Evolutionary conservation across 2,329 filamentous ascomycete genomes (phyloP), one percentile per base, ranked within the genome.

Genomic region (Ophiobolus disseminans): DNA sequence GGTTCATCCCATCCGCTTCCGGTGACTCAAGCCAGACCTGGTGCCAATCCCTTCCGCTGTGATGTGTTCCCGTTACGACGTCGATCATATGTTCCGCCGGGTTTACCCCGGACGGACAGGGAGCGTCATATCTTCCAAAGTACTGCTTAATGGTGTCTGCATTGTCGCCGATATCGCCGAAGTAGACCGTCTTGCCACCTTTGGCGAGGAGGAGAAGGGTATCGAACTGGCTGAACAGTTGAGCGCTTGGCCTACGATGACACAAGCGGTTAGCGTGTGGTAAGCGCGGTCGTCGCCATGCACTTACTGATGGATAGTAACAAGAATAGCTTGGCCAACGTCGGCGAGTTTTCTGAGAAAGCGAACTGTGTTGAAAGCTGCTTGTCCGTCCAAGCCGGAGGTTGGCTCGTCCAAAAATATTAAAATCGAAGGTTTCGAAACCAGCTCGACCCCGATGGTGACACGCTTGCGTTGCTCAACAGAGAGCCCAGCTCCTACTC

Each of bases 221-320:
- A 62, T 93, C 88, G 67, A 94, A 97, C 44, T 88, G 85, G 69
- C 95, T 88, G 78, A 97, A 95, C 25, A 97, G 81, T 79, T 92
- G 89, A 19, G 91, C 90, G 4, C 90, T 42, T 8, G 42, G 42
- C 23, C 30, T 32, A 14, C 30, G n/a, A 14, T 7, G 10, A 14
- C 13, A 32, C 23, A 26, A 6, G 23, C 11, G 25, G n/a, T 28
- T 28, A 28, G 25, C 25, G n/a, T n/a, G 5, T 3, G 25, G n/a
- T 28, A 9, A 28, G 9, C 10, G 25, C 10, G n/a, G 25, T 28
- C 25, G 25, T 28, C n/a, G n/a, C 25, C 9, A 28, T 2, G 25
- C 25, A 5, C n/a, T 13, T 32, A 32, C 30, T 45, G 42, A 26
- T 45, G 42, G 23, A 45, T 45, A 9, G 42, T 45, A 9, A 31